A percentile compares a stretch with the other conserved stretches of the same genome.
phyloP scores from a whole-genome alignment of 2,329 filamentous ascomycete species.

The Exophiala phaeomuriformis region DNA sequence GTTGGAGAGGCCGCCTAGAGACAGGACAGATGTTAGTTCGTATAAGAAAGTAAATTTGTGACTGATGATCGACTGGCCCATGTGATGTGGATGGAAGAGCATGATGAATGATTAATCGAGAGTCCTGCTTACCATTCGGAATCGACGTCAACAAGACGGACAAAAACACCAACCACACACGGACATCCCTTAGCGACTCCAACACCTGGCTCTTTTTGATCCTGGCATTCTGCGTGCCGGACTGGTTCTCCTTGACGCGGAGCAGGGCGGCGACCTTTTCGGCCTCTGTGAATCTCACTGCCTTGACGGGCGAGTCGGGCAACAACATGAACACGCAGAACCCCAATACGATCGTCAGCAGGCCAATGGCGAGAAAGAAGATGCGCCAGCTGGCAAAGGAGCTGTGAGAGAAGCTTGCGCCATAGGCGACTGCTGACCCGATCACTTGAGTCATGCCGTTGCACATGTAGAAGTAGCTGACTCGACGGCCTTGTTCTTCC shows the following conservation, averaged over 20 bases:
- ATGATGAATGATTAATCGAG: no score
- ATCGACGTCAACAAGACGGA: conserved; percentile 16
- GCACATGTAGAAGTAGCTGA: conserved; percentile 28
- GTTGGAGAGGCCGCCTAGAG: conserved; percentile 31
- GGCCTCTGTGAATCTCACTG: conserved; percentile 33
- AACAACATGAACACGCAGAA: conserved; percentile 35
- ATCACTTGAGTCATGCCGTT: conserved; percentile 34
- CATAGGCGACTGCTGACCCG: conserved; percentile 37
- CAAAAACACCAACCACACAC: conserved; percentile 44
- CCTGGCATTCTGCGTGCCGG: conserved; percentile 46
- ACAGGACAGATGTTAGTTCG: conserved; percentile 9
- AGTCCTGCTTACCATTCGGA: conserved; percentile 15
- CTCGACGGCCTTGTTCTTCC: conserved; percentile 29
- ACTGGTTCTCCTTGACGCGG: conserved; percentile 43
- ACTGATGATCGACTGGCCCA: no score
- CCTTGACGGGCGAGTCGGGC: conserved; percentile 39
- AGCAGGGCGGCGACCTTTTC: conserved; percentile 38
- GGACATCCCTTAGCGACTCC: conserved; percentile 41
- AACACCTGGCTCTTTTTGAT: conserved; percentile 43
- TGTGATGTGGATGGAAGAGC: background rate
- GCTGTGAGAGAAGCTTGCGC: conserved; percentile 25
- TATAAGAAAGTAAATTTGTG: no score
- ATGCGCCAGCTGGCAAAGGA: conserved; percentile 27
- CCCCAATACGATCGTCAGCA: conserved; percentile 37
- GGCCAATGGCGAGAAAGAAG: conserved; percentile 43